Evolutionary conservation across 2,329 filamentous ascomycete genomes (phyloP), one percentile per base, ranked within the genome.

Genomic region (Diaporthe caulivora): DNA sequence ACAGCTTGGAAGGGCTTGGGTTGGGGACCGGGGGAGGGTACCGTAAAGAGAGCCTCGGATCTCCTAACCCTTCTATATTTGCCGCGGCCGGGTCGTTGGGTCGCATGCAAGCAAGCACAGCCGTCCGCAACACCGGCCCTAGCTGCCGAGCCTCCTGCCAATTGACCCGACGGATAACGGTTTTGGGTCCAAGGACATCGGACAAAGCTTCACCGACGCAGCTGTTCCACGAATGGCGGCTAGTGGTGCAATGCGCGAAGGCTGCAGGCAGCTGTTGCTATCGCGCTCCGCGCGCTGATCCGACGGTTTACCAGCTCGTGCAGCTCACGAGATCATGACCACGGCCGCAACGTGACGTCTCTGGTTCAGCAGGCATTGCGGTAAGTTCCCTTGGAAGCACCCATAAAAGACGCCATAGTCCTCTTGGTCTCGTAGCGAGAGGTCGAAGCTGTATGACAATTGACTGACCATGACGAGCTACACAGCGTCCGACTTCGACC

Each of bases 401-500:
- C 55, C n/a, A 18, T 34, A 26, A 53, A 10, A 42, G 24, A 11
- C 40, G 17, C 10, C 4, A 1, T 2, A 18, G 15, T 37, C 3
- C 40, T 10, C 18, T 3, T 15, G 29, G 31, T 10, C 10, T 31
- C 21, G n/a, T 6, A 6, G 47, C 21, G 0, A 15, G 9, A 15
- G 31, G 3, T 49, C 8, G 24, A 15, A 17, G 29, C 10, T 6
- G 11, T 29, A 10, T 24, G 6, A 42, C 11, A 26, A 37, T 3
- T 7, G 6, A 42, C 55, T 49, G 15, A 65, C 11, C 18, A 70
- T 31, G n/a, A 75, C 78, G 77, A 54, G 73, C n/a, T 75, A 75
- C 26, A 72, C 72, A 34, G 65, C 70, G 70, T 37, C 72, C 37
- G 77, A 78, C 7, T 79, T 80, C 47, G 79, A 80, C 65, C 73